These are phyloP conservation scores for Buddleja alternifolia DNA, from an alignment of 257 asterid genomes.

Conservation along the genomic window DNA sequence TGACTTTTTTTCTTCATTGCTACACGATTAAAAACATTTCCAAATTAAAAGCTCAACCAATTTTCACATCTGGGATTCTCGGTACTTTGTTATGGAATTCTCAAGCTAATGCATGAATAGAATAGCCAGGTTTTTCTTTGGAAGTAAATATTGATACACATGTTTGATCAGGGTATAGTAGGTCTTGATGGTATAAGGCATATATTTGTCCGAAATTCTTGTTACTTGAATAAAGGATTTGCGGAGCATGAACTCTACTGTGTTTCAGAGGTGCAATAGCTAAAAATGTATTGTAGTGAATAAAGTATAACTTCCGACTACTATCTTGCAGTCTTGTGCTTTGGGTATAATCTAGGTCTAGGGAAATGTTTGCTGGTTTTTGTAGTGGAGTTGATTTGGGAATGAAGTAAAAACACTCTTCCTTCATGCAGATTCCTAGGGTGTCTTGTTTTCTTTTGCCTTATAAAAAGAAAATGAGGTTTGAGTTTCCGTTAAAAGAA, in stretches of 20 bases:
- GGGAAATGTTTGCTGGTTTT: too few relatives aligned
- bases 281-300: conserved; percentile 1
- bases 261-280: conserved; percentile 4
- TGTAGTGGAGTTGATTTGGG: too few relatives aligned
- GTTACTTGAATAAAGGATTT: conserved; percentile 11
- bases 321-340: background rate
- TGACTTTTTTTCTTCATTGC: conserved; percentile 6
- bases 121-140: background rate
- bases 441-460: too few relatives aligned
- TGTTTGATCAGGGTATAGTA: background rate
- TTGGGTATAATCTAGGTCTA: background rate
- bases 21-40: background rate
- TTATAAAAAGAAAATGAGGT: too few relatives aligned
- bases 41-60: background rate
- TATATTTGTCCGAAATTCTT: background rate
- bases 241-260: background rate
- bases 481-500: too few relatives aligned
- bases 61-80: conserved; percentile 14
- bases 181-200: background rate
- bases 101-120: background rate
- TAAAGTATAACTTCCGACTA: background rate
- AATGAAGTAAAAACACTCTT: too few relatives aligned
- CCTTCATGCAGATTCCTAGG: too few relatives aligned
- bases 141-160: conserved; percentile 1
- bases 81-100: background rate